Evolutionary conservation across 805 yeast species (phyloP).

Genomic region (Zygoascus flipseniorum): DNA sequence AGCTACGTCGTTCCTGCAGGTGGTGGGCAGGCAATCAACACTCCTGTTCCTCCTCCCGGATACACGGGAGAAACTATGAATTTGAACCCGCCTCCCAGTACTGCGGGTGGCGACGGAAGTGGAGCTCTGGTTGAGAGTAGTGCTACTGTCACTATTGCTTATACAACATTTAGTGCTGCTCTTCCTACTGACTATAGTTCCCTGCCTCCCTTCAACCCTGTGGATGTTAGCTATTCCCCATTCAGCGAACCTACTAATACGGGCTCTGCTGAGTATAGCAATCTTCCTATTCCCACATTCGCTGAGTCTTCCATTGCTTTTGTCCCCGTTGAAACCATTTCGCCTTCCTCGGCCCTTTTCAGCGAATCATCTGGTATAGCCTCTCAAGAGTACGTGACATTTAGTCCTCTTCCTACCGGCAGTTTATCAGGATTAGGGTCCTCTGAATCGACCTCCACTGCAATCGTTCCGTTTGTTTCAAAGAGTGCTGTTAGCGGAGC

Average conservation of each 20-base stretch:
- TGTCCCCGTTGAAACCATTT: neutral
- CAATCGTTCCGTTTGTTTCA: neutral
- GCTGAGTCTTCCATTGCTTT: neutral
- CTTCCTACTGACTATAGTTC: neutral
- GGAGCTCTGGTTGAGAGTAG: neutral
- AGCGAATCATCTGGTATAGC: neutral
- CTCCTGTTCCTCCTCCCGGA: neutral
- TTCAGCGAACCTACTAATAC: neutral
- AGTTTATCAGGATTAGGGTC: neutral
- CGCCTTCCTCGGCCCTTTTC: neutral
- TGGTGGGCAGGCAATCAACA: constrained; percentile 2
- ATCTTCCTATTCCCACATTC: neutral
- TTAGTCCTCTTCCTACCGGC: neutral
- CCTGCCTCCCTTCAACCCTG: neutral
- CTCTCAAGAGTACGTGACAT: neutral
- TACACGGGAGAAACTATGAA: neutral
- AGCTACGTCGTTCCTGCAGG: constrained; percentile 2
- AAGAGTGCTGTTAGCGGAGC: neutral
- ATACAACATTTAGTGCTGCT: constrained; percentile 1
- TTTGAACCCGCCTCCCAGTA: neutral
- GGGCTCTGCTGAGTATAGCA: neutral
- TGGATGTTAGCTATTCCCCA: neutral
- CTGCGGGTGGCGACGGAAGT: neutral
- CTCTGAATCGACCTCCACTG: neutral
- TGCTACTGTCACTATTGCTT: neutral